A percentile compares a stretch with the other conserved stretches of the same genome.
These are phyloP conservation scores for Periconia sp. DNA, from an alignment of 2,329 filamentous ascomycete genomes.

Conservation along the genomic window DNA sequence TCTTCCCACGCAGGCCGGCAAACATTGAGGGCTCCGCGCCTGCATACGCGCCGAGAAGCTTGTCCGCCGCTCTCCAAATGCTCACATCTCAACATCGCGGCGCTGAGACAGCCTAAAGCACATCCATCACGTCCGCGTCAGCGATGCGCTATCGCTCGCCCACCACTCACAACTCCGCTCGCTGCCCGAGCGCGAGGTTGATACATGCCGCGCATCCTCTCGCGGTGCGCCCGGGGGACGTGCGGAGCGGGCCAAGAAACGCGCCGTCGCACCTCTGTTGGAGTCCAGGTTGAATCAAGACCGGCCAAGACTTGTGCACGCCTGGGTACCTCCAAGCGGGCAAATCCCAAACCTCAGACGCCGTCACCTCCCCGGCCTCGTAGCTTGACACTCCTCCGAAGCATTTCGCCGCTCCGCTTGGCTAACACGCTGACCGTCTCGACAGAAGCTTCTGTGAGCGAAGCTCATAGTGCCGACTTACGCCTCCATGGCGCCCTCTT, in stretches of 20 bases:
- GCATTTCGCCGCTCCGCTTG: constrained; percentile 28
- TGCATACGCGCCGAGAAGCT: constrained; percentile 19
- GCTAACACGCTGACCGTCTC: constrained; percentile 35
- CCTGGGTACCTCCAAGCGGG: constrained; percentile 23
- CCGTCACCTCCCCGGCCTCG: constrained; percentile 7
- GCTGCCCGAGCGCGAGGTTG: constrained; percentile 11
- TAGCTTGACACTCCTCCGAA: constrained; percentile 19
- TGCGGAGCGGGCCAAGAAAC: constrained; percentile 25
- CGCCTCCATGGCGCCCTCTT: constrained; percentile 16
- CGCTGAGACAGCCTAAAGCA: constrained; percentile 25
- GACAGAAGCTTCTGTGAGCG: constrained; percentile 33
- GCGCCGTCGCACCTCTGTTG: constrained; percentile 38
- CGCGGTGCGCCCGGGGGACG: constrained; percentile 5
- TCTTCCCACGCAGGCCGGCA: background rate
- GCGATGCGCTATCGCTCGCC: constrained; percentile 17
- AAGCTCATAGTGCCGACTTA: constrained; percentile 36
- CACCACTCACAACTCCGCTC: constrained; percentile 24
- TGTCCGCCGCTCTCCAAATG: constrained; percentile 8
- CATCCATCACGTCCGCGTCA: constrained; percentile 23
- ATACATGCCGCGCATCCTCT: constrained; percentile 13
- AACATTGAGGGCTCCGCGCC: constrained; percentile 12
- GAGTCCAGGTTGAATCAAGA: constrained; percentile 22
- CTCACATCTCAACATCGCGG: constrained; percentile 1
- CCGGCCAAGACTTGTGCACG: constrained; percentile 20
- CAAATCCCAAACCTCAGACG: constrained; percentile 24